Base-by-base conservation (phyloP, 192 early-diverging fungal genomes). In the Coemansia sp. region DNA sequence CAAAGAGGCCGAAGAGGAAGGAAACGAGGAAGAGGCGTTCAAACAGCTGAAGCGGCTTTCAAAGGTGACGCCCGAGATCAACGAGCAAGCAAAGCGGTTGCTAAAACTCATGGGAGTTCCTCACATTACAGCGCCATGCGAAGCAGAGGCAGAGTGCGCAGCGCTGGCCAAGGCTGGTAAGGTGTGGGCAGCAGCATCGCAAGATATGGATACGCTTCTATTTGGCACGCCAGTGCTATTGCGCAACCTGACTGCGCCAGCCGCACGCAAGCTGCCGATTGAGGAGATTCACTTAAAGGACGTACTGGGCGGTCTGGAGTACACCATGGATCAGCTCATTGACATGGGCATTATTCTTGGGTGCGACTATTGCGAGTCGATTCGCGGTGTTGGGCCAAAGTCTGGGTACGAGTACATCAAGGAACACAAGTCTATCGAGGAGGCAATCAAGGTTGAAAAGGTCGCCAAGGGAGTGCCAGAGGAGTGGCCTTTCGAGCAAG, bases 151-250 rank as follows among this genome's bases (percentile, higher is more conserved):
- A 0, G 95, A 99, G 74, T 99, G 97, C 75, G 97, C 97, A 4
- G 94, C 91, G 18, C 77, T 99, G 29, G 93, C 92, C n/a, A 88
- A 87, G 64, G 86, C 91, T 1, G 95, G 95, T 52, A 96, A 95
- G 67, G 95, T 99, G 3, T 97, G 90, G 77, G 97, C 93, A 33
- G 95, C 96, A 18, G 96, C 94, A 20, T 96, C 95, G 12, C 96
- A 99, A 72, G 97, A 99, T 84, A 98, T 99, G 96, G 97, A 99
- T 69, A 99, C 97, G 0, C 84, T 99, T 55, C 93, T 95, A 15
- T 99, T 99, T 82, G 91, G 90, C 12, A 81, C 96, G 1, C 95
- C 97, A 0, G 87, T 97, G 41, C 79, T 99, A 13, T 68, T 99
- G 43, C 90, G 97, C 15, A 95, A 98, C 71, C 80, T 99, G 66